Percentiles rank a stretch among this genome's conserved stretches.
These are phyloP conservation scores for Solanum chiquidenum DNA, from an alignment of 257 asterid genomes.

Conservation along the genomic window DNA sequence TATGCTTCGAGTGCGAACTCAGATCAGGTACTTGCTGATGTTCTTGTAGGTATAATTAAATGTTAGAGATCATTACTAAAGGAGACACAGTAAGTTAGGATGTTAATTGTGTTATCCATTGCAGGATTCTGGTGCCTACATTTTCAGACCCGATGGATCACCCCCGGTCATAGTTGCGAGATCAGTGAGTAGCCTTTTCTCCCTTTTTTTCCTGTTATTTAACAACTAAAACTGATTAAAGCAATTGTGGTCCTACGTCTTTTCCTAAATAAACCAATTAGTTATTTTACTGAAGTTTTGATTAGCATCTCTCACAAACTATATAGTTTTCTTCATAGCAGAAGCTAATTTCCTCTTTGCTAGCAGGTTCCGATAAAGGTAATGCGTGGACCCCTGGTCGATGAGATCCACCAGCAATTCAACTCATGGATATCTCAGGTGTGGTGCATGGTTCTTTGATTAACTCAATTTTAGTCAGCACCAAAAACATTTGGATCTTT, in stretches of 20 bases:
- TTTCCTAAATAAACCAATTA: background rate
- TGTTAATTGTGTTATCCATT: slow-evolving; percentile 3
- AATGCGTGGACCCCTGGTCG: slow-evolving; percentile 56
- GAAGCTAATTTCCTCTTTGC: background rate
- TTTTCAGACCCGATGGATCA: slow-evolving; percentile 63
- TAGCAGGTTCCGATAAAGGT: slow-evolving; percentile 60
- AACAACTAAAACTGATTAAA: background rate
- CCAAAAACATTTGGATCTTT: background rate
- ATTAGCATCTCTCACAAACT: background rate
- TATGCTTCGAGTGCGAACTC: slow-evolving; percentile 37
- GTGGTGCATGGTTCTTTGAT: background rate
- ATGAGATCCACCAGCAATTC: slow-evolving; percentile 84
- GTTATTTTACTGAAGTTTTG: background rate
- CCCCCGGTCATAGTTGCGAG: slow-evolving; percentile 48
- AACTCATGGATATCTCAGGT: slow-evolving; percentile 84
- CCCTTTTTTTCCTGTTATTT: background rate
- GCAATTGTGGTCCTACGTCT: background rate
- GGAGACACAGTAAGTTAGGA: background rate
- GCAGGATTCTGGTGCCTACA: slow-evolving; percentile 84
- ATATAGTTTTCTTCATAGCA: background rate
- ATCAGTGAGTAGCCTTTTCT: slow-evolving; percentile 36
- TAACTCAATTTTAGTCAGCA: background rate
- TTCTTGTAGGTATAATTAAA: background rate
- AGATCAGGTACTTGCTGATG: slow-evolving; percentile 33
- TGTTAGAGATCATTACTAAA: background rate